Percentiles rank a stretch among this genome's conserved stretches.
Evolutionary conservation across 192 early-diverging fungal genomes (phyloP).

Genomic region (Podila epigama): DNA sequence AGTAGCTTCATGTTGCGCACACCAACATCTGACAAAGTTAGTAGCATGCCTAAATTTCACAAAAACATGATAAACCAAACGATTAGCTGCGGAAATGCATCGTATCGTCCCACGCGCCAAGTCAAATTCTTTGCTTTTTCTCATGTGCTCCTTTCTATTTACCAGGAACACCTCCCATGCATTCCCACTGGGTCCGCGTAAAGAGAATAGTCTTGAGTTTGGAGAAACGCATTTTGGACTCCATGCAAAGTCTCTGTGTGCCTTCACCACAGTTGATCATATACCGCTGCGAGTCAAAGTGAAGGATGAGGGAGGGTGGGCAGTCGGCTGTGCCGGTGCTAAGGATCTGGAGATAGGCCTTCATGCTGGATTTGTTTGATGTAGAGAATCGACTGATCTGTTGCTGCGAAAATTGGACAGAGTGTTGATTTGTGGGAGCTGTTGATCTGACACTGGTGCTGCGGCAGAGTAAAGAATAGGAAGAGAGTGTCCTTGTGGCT

Average conservation of each 20-base stretch:
- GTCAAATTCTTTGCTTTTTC: too few relatives aligned
- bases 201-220: constrained; percentile 84
- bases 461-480: neutral
- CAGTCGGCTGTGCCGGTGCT: constrained; percentile 57
- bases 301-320: constrained; percentile 73
- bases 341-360: constrained; percentile 58
- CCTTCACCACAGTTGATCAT: constrained; percentile 96
- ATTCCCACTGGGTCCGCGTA: constrained; percentile 85
- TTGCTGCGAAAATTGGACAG: neutral
- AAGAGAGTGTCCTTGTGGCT: too few relatives aligned
- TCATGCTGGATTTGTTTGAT: constrained; percentile 50
- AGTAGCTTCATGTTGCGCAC: constrained; percentile 64
- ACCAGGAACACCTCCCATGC: constrained; percentile 90
- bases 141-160: constrained; percentile 21
- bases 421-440: neutral
- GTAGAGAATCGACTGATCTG: constrained; percentile 30
- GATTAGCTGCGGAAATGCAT: neutral
- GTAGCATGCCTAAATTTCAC: constrained; percentile 83
- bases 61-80: neutral
- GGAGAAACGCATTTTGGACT: constrained; percentile 73
- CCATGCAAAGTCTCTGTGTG: constrained; percentile 83
- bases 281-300: constrained; percentile 80
- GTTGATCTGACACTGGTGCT: neutral
- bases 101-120: too few relatives aligned
- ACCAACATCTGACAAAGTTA: constrained; percentile 87